Conservation (phyloP, 805 yeast species). For the Metschnikowia cerradonensis region DNA sequence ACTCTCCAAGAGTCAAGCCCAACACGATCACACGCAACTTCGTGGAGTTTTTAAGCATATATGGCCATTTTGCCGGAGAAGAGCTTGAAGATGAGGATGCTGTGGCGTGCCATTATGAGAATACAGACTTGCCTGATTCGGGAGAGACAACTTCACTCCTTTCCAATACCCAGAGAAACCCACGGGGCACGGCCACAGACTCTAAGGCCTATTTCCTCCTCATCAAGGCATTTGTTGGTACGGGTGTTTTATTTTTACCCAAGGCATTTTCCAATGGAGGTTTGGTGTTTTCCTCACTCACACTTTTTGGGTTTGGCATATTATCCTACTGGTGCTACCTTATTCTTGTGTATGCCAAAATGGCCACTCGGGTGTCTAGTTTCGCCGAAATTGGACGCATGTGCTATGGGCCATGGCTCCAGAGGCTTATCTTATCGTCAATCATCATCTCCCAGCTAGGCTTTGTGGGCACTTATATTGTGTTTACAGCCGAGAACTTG, state of each 20-base stretch:
- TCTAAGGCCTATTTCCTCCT: conserved; percentile 66
- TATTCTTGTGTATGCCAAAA: conserved; percentile 57
- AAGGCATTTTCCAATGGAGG: conserved; percentile 75
- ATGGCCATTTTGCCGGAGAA: conserved; percentile 88
- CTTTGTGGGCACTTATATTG: conserved; percentile 76
- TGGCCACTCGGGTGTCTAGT: conserved; percentile 59
- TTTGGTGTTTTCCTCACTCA: conserved; percentile 49
- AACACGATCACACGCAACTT: conserved; percentile 66
- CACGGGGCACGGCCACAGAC: conserved; percentile 65
- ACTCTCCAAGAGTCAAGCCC: conserved; percentile 21
- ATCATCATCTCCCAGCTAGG: conserved; percentile 73
- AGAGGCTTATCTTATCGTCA: conserved; percentile 56
- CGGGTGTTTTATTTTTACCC: conserved; percentile 70
- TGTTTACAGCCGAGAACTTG: conserved; percentile 71
- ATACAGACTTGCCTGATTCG: neutral
- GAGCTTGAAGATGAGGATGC: conserved; percentile 65
- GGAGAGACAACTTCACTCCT: conserved; percentile 41
- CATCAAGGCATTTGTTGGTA: conserved; percentile 72
- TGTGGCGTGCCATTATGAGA: conserved; percentile 45
- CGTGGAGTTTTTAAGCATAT: conserved; percentile 69
- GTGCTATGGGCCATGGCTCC: conserved; percentile 64
- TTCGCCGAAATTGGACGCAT: conserved; percentile 71
- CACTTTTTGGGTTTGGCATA: conserved; percentile 57
- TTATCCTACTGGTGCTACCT: conserved; percentile 78
- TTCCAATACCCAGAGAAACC: conserved; percentile 12